A percentile compares a stretch with the other conserved stretches of the same genome.
Conservation (phyloP, 225 moss, liverwort and hornwort species). For the Rhytidiadelphus loreus region DNA sequence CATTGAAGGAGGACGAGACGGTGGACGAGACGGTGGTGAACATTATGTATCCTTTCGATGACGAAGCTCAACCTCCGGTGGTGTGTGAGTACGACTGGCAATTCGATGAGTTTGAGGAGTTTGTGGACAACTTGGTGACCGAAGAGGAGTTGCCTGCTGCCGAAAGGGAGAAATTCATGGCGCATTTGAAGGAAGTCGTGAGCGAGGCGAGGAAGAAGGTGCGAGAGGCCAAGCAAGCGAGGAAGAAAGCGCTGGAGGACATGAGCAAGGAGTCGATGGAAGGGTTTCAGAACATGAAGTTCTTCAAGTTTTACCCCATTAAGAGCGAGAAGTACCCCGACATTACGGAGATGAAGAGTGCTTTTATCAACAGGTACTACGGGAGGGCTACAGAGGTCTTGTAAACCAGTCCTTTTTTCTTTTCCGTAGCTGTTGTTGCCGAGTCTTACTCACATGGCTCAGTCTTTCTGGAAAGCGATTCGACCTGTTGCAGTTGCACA, state of each 20-base stretch:
- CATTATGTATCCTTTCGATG: constrained; percentile 84
- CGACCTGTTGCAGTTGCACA: not conserved
- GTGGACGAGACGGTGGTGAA: constrained; percentile 64
- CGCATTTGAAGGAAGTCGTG: constrained; percentile 43
- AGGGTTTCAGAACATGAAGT: constrained; percentile 73
- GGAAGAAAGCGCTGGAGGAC: constrained; percentile 62
- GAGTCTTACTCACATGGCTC: not conserved
- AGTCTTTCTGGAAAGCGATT: not conserved
- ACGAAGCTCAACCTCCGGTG: constrained; percentile 72
- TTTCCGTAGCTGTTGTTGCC: not conserved
- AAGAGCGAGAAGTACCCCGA: constrained; percentile 71
- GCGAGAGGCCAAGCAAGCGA: constrained; percentile 53
- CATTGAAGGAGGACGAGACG: constrained; percentile 75
- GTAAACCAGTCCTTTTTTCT: not conserved
- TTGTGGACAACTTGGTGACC: constrained; percentile 41
- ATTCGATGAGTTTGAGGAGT: constrained; percentile 73
- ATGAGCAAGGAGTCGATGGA: constrained; percentile 72
- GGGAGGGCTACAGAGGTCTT: constrained; percentile 79
- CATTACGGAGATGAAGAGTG: constrained; percentile 55
- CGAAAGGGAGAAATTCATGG: constrained; percentile 70
- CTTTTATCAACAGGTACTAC: constrained; percentile 90
- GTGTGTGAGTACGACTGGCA: constrained; percentile 86
- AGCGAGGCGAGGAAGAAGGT: constrained; percentile 48
- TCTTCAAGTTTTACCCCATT: constrained; percentile 80
- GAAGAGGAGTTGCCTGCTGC: constrained; percentile 58